phyloP scores from a whole-genome alignment of 768 basidiomycete species.

The Phylloporus arenicola region DNA sequence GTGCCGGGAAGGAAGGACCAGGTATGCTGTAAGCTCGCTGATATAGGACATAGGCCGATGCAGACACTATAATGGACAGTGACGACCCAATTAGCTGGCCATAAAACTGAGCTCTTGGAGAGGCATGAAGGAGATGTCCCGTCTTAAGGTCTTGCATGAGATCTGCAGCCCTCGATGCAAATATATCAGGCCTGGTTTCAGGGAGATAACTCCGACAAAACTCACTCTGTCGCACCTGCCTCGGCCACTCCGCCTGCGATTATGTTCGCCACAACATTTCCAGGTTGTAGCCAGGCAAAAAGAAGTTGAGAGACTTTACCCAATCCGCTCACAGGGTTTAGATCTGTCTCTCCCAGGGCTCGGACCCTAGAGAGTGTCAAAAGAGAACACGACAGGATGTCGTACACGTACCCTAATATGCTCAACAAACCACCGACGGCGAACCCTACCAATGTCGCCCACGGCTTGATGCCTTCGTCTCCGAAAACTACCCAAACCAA shows the following conservation, averaged over 20 bases:
- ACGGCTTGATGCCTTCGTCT: constrained; percentile 85
- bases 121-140: constrained; percentile 86
- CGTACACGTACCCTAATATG: constrained; percentile 67
- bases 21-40: constrained; percentile 84
- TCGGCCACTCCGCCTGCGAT: constrained; percentile 96
- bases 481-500: constrained; percentile 91
- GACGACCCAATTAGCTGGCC: constrained; percentile 89
- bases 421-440: constrained; percentile 78
- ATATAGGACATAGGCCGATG: constrained; percentile 84
- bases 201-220: background rate
- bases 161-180: constrained; percentile 71
- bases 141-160: constrained; percentile 99
- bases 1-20: constrained; percentile 92
- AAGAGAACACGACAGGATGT: background rate
- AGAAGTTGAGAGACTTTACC: constrained; percentile 94
- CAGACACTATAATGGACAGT: constrained; percentile 83
- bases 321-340: constrained; percentile 87
- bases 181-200: background rate
- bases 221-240: constrained; percentile 89
- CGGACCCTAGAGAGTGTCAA: constrained; percentile 56
- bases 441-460: constrained; percentile 88
- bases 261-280: constrained; percentile 95
- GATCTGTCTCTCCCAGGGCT: constrained; percentile 92
- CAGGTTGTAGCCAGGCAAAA: constrained; percentile 91
- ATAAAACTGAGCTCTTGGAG: constrained; percentile 90